A percentile compares a stretch with the other conserved stretches of the same genome.
Evolutionary conservation across 1,139 yeast species (phyloP).

Genomic region (Geotrichum bryndzae): DNA sequence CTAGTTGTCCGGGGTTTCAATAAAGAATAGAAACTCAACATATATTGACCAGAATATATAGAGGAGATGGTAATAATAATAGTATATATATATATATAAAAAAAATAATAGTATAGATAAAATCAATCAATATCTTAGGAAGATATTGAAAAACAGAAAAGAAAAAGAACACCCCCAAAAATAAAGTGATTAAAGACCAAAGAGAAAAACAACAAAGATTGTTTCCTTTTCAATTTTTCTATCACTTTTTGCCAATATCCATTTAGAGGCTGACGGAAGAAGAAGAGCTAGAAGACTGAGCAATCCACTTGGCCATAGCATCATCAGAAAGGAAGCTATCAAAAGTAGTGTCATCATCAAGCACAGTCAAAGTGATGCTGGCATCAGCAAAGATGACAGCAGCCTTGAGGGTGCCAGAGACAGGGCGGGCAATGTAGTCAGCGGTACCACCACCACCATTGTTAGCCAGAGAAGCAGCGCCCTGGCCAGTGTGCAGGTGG

Average conservation of each 20-base stretch:
- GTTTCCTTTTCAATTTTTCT: no score
- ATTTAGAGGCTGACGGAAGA: conserved; percentile 9
- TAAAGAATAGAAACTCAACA: no score
- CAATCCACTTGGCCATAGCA: conserved; percentile 13
- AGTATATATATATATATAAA: no score
- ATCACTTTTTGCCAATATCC: neutral
- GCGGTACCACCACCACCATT: conserved; percentile 72
- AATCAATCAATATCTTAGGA: neutral
- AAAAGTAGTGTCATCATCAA: conserved; percentile 14
- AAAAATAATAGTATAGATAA: no score
- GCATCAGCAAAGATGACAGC: conserved; percentile 63
- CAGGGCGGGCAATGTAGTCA: conserved; percentile 84
- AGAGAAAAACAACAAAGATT: neutral
- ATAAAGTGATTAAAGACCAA: neutral
- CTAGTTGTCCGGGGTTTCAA: no score
- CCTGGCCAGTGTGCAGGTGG: conserved; percentile 86
- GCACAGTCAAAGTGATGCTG: conserved; percentile 15
- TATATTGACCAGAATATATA: no score
- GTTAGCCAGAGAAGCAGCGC: conserved; percentile 29
- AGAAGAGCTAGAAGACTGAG: conserved; percentile 4
- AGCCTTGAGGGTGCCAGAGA: conserved; percentile 70
- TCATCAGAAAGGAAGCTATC: conserved; percentile 3
- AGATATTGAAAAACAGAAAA: neutral
- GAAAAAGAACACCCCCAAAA: neutral
- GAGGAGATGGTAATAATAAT: no score